Evolutionary conservation across 768 basidiomycete species (phyloP), one percentile per base, ranked within the genome.

Genomic region (Porphyrellus cyaneotinctus): DNA sequence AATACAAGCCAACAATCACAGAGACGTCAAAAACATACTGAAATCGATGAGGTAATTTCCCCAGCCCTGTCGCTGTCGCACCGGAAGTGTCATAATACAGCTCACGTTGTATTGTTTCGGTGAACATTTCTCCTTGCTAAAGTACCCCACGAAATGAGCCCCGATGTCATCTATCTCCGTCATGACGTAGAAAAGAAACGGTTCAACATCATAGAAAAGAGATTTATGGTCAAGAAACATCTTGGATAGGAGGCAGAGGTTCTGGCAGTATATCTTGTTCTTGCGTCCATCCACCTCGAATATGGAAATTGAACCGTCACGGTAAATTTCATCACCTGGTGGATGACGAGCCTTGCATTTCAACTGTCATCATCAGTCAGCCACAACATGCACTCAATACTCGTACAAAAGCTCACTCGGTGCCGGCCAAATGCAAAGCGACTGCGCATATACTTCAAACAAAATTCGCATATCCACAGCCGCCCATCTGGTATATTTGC

Each of bases 231-330:
- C 93, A 60, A 98, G 81, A 72, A 98, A 98, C 95, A 97, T 97
- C 71, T 97, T 97, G 52, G 95, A 95, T 35, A 98, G 78, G 54
- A 98, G 77, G 70, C 95, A 98, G 24, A 99, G 80, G 70, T 99
- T 98, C 68, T 99, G 97, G 69, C 97, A 98, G 70, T 97, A 99
- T 64, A 98, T 98, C 90, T 98, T 99, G 78, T 95, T 97, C 74
- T 93, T 92, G 61, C 97, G 82, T 41, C 97, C 97, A 69, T 98
- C 97, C 26, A 99, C 95, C 68, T 99, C 97, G 64, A 95, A 99
- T 54, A 99, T 87, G 6, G 93, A 95, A 38, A 98, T 75, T 28
- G 66, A 67, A 22, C 86, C 87, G 69, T 98, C 95, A 36, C 95
- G 79, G 68, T 99, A 98, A 36, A 99, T 97, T 70, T 98, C 97